Evolutionary conservation across 2,329 filamentous ascomycete species (phyloP).

Genomic region (Xylariales sp.): DNA sequence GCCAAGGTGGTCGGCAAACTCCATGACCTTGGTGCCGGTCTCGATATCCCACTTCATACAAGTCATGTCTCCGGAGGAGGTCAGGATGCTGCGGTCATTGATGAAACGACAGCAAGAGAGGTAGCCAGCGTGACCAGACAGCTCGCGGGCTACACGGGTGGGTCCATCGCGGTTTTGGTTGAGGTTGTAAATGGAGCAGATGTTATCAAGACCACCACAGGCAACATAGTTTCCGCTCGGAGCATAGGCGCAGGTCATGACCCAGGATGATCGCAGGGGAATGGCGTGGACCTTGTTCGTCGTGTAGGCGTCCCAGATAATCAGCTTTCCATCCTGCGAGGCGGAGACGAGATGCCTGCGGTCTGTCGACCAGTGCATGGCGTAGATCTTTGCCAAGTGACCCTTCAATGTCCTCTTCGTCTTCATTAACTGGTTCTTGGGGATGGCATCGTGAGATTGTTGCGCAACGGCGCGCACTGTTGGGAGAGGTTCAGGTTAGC

Average conservation of each 20-base stretch:
- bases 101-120: conserved; percentile 98
- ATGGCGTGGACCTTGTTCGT: conserved; percentile 99
- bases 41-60: conserved; percentile 99
- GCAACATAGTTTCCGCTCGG: conserved; percentile 98
- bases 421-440: conserved; percentile 91
- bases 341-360: conserved; percentile 94
- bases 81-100: conserved; percentile 96
- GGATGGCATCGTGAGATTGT: conserved; percentile 86
- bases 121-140: conserved; percentile 96
- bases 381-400: conserved; percentile 98
- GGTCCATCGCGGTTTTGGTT: conserved; percentile 93
- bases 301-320: conserved; percentile 99
- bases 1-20: conserved; percentile 96
- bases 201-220: conserved; percentile 97
- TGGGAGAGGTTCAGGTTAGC: conserved; percentile 7
- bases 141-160: conserved; percentile 88
- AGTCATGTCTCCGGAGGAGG: conserved; percentile 98
- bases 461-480: conserved; percentile 88
- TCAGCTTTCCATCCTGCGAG: conserved; percentile 98
- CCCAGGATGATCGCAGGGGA: conserved; percentile 94
- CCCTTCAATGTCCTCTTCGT: conserved; percentile 95
- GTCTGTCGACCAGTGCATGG: conserved; percentile 99
- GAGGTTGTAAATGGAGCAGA: conserved; percentile 99
- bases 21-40: conserved; percentile 92
- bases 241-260: conserved; percentile 99